Percentiles rank a stretch among this genome's conserved stretches.
phyloP scores from a whole-genome alignment of 148 eudicot species.

The Fagopyrum tataricum region DNA sequence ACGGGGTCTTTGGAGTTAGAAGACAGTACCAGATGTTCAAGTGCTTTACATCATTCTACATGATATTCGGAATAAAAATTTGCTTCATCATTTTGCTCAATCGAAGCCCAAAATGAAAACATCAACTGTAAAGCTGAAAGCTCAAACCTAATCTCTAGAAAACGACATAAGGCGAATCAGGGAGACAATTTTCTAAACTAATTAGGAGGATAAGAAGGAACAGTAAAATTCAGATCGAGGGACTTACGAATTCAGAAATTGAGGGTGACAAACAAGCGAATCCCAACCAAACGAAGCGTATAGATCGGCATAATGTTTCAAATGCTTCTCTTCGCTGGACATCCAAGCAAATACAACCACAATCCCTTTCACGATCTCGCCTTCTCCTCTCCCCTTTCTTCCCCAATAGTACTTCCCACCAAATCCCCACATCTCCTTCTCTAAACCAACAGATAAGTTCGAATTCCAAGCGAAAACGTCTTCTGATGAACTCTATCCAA shows the following conservation, averaged over 20 bases:
- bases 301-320: slow-evolving; percentile 70
- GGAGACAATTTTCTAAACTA: background rate
- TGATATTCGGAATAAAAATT: background rate
- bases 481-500: background rate
- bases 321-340: slow-evolving; percentile 77
- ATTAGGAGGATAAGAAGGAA: background rate
- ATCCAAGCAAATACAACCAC: slow-evolving; percentile 89
- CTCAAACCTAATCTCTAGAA: background rate
- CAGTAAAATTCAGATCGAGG: background rate
- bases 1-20: too few species aligned
- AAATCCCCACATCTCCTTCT: slow-evolving; percentile 72
- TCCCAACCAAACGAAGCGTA: slow-evolving; percentile 85
- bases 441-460: background rate
- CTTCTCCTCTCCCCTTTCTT: slow-evolving; percentile 23
- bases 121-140: background rate
- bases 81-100: background rate
- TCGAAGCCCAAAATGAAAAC: background rate
- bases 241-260: slow-evolving; percentile 80
- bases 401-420: slow-evolving; percentile 92
- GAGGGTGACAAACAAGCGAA: slow-evolving; percentile 82
- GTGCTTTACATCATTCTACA: background rate
- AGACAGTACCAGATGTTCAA: too few species aligned
- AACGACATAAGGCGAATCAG: background rate
- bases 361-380: slow-evolving; percentile 43
- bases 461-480: background rate